A percentile compares a stretch with the other conserved stretches of the same genome.
These are phyloP conservation scores for Candida michaelii DNA, from an alignment of 805 yeast species.

Conservation along the genomic window DNA sequence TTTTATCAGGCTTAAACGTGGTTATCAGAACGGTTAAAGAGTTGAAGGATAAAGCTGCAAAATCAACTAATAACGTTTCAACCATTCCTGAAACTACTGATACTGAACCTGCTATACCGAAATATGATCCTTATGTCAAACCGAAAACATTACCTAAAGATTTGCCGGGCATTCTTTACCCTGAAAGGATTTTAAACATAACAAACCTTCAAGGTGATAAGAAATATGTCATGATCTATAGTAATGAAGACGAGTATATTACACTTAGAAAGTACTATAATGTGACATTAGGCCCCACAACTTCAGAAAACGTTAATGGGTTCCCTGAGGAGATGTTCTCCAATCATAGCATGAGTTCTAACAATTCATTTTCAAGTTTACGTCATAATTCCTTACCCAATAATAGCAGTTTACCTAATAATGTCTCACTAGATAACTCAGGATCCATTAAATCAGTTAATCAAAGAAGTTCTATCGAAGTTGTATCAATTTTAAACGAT, in stretches of 20 bases:
- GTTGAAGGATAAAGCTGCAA: not conserved
- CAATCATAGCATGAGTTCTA: not conserved
- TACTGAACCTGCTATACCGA: not conserved
- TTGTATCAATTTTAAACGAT: slow-evolving; percentile 24
- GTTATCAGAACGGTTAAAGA: not conserved
- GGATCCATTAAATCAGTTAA: not conserved
- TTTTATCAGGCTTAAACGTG: slow-evolving; percentile 24
- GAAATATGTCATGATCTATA: slow-evolving; percentile 24
- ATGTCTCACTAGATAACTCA: not conserved
- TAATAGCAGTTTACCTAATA: slow-evolving; percentile 2
- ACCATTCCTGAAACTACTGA: not conserved
- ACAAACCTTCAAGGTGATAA: slow-evolving; percentile 8
- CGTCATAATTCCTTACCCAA: slow-evolving; percentile 5
- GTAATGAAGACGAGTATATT: slow-evolving; percentile 18
- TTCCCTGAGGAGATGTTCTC: not conserved
- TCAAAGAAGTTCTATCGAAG: slow-evolving; percentile 1
- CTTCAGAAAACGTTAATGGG: not conserved
- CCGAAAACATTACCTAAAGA: slow-evolving; percentile 28
- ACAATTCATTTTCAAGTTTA: slow-evolving; percentile 2
- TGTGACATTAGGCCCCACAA: not conserved
- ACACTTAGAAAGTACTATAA: slow-evolving; percentile 13
- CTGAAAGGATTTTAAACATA: slow-evolving; percentile 18
- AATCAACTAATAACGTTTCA: not conserved
- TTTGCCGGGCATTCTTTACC: slow-evolving; percentile 30
- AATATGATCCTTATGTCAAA: not conserved